Evolutionary conservation across 2,329 filamentous ascomycete genomes (phyloP).

Genomic region (Cladophialophora exuberans): DNA sequence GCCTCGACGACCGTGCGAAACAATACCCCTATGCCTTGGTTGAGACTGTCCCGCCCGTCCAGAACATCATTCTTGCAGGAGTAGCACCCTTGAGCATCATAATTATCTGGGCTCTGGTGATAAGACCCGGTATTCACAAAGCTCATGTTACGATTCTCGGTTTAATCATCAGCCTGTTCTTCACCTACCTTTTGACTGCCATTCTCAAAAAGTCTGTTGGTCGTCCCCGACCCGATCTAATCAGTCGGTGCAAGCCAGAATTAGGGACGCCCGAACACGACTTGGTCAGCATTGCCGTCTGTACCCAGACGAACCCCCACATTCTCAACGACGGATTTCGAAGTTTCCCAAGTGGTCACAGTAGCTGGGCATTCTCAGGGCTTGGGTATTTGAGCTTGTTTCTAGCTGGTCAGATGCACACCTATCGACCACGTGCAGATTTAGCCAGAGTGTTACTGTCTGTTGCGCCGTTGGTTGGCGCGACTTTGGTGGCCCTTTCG

Average conservation of each 20-base stretch:
- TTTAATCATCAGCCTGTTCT: slow-evolving; percentile 73
- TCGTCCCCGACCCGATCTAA: slow-evolving; percentile 80
- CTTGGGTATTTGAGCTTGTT: slow-evolving; percentile 60
- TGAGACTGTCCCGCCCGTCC: slow-evolving; percentile 74
- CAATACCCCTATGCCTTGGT: slow-evolving; percentile 82
- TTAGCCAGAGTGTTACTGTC: slow-evolving; percentile 59
- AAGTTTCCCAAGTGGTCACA: slow-evolving; percentile 67
- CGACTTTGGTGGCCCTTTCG: slow-evolving; percentile 63
- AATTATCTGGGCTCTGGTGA: slow-evolving; percentile 64
- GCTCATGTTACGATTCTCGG: slow-evolving; percentile 84
- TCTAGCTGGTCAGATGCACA: slow-evolving; percentile 59
- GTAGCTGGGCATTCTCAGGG: slow-evolving; percentile 63
- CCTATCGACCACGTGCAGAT: slow-evolving; percentile 62
- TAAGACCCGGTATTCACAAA: slow-evolving; percentile 71
- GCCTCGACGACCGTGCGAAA: slow-evolving; percentile 79
- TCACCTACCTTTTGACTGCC: slow-evolving; percentile 84
- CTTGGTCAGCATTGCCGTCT: slow-evolving; percentile 54
- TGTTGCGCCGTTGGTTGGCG: slow-evolving; percentile 59
- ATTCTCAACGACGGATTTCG: slow-evolving; percentile 67
- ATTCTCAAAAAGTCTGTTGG: slow-evolving; percentile 87
- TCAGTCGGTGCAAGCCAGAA: slow-evolving; percentile 81
- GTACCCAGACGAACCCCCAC: slow-evolving; percentile 56
- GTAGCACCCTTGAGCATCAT: slow-evolving; percentile 71
- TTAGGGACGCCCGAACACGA: slow-evolving; percentile 58
- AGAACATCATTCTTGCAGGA: slow-evolving; percentile 79